Percentiles rank a stretch among this genome's conserved stretches.
phyloP scores from a whole-genome alignment of 192 early-diverging fungal species.

The Geranomyces variabilis region DNA sequence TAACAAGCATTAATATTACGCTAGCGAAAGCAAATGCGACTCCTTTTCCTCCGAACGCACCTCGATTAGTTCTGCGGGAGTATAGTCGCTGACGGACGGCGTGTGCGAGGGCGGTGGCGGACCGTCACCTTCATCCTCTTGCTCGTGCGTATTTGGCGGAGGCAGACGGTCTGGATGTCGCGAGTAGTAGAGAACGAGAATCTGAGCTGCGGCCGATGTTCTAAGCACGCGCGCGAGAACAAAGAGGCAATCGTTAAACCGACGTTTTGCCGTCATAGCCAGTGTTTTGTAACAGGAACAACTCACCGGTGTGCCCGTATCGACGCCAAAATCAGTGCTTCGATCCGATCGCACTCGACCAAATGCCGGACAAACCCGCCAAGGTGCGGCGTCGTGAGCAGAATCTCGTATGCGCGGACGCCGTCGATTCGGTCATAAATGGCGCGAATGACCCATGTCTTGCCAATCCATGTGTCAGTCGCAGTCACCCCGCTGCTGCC shows the following conservation, averaged over 20 bases:
- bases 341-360: conserved; percentile 20
- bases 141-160: background rate
- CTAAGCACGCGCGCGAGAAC: background rate
- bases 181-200: background rate
- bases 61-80: background rate
- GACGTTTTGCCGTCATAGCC: background rate
- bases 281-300: background rate
- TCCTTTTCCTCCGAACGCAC: background rate
- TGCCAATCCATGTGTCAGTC: conserved; percentile 29
- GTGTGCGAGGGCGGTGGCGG: background rate
- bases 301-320: conserved; percentile 23
- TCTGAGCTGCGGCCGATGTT: background rate
- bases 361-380: conserved; percentile 20
- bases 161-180: background rate
- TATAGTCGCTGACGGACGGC: background rate
- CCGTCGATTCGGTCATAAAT: conserved; percentile 29
- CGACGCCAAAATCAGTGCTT: conserved; percentile 12
- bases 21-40: too few species aligned
- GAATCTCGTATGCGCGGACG: conserved; percentile 15
- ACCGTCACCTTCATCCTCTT: background rate
- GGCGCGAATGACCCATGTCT: conserved; percentile 29
- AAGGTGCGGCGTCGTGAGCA: conserved; percentile 17
- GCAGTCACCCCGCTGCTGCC: conserved; percentile 1
- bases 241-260: background rate
- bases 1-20: too few species aligned